Conservation (phyloP, 306 rosid species). For the Begonia fuchsioides region DNA sequence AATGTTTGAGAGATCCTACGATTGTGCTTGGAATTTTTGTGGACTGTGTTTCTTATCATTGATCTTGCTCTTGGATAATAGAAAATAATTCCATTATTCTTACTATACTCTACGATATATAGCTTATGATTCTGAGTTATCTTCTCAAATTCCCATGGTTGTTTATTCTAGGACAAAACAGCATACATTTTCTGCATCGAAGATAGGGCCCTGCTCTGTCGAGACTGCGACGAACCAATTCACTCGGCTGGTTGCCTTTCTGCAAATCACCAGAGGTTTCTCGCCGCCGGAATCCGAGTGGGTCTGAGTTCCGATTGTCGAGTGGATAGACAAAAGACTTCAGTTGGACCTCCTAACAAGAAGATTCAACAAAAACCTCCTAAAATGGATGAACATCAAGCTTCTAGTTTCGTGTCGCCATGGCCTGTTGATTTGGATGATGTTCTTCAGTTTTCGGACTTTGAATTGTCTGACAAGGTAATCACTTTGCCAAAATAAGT, state of each 20-base stretch:
- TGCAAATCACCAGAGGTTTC: conserved; percentile 88
- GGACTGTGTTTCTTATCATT: too few relatives aligned
- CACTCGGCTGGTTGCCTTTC: conserved; percentile 63
- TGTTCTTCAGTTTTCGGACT: conserved; percentile 53
- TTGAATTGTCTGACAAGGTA: conserved; percentile 59
- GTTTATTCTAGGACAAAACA: conserved; percentile 67
- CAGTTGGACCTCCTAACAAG: conserved; percentile 52
- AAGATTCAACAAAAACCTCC: conserved; percentile 27
- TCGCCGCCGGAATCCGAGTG: conserved; percentile 86
- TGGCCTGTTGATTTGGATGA: conserved; percentile 55
- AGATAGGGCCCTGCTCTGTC: conserved; percentile 91
- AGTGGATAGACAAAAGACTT: conserved; percentile 32
- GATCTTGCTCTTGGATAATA: too few relatives aligned
- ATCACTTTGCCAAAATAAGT: background rate
- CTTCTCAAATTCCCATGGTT: background rate
- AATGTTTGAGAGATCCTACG: too few relatives aligned
- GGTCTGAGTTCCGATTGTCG: conserved; percentile 50
- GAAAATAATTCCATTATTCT: too few relatives aligned
- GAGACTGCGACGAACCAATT: conserved; percentile 81
- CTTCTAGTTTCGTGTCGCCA: background rate
- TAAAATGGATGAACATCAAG: conserved; percentile 37
- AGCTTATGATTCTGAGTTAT: too few relatives aligned
- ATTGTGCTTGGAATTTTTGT: too few relatives aligned
- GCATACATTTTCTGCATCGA: conserved; percentile 95
- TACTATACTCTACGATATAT: too few relatives aligned